These are phyloP conservation scores for Fusarium sp. DNA, from an alignment of 2,329 filamentous ascomycete species.

Conservation along the genomic window DNA sequence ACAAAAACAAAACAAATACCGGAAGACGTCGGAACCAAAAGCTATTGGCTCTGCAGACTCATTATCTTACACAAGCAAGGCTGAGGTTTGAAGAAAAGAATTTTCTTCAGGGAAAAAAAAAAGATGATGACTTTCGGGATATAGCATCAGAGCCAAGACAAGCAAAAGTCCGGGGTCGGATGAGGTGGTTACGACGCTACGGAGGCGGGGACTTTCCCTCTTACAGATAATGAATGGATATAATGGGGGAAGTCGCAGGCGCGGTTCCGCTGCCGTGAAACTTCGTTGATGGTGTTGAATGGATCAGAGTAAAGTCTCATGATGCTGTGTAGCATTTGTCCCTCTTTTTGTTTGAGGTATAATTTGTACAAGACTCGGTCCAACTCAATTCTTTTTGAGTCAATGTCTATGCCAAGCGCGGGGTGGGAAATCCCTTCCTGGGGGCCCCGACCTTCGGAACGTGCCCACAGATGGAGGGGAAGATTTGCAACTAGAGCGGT, in stretches of 20 bases:
- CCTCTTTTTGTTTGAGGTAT: background rate
- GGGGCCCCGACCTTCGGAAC: slow-evolving; percentile 29
- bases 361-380: background rate
- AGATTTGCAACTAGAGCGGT: background rate
- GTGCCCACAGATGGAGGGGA: slow-evolving; percentile 8
- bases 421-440: slow-evolving; percentile 21
- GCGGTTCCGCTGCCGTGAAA: slow-evolving; percentile 17
- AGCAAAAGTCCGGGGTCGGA: slow-evolving; percentile 24
- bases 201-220: slow-evolving; percentile 6
- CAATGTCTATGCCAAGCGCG: slow-evolving; percentile 22
- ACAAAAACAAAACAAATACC: background rate
- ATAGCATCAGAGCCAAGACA: slow-evolving; percentile 2
- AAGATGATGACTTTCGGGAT: background rate
- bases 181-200: slow-evolving; percentile 19
- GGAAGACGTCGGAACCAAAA: background rate
- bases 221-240: background rate
- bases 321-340: background rate
- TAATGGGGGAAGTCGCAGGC: background rate
- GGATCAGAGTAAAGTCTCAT: background rate
- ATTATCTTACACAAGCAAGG: slow-evolving; percentile 1
- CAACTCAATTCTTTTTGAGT: background rate
- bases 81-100: background rate
- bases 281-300: background rate
- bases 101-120: background rate
- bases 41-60: background rate